Conservation (phyloP, 1,284 basidiomycete genomes). For the Trametes sp. region DNA sequence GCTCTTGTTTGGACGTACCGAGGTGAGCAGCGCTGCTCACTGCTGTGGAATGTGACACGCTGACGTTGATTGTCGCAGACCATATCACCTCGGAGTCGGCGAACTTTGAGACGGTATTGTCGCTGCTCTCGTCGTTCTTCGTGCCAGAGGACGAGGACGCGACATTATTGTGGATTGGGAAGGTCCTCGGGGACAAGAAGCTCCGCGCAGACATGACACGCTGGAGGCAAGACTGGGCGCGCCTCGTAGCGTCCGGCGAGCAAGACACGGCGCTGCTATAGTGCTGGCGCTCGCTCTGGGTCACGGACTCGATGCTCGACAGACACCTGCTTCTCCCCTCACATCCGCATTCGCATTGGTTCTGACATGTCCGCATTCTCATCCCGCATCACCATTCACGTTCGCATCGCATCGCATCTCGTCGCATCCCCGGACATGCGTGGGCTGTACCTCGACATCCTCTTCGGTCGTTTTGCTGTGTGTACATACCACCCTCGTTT, state of each 20-base stretch:
- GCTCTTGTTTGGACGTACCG: conserved; percentile 91
- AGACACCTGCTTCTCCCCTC: conserved; percentile 24
- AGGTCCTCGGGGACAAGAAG: conserved; percentile 74
- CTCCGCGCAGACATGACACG: conserved; percentile 70
- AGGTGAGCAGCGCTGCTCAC: conserved; percentile 52
- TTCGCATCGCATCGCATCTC: conserved; percentile 8
- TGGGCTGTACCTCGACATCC: conserved; percentile 22
- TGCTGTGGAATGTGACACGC: not conserved
- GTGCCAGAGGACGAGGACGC: conserved; percentile 88
- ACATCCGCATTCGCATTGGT: not conserved
- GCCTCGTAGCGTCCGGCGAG: conserved; percentile 69
- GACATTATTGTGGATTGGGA: conserved; percentile 82
- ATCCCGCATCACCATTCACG: not conserved
- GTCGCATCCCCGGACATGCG: conserved; percentile 17
- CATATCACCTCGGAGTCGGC: conserved; percentile 78
- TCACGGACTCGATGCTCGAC: conserved; percentile 26
- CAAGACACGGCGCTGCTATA: conserved; percentile 73
- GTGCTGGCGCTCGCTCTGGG: conserved; percentile 17
- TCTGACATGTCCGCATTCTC: not conserved
- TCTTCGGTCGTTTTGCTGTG: conserved; percentile 25
- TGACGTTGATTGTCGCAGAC: conserved; percentile 53
- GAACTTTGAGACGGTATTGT: conserved; percentile 92
- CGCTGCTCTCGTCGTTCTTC: conserved; percentile 90
- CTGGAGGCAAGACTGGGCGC: conserved; percentile 80
- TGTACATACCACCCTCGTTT: conserved; percentile 26